phyloP scores from a whole-genome alignment of 2,329 filamentous ascomycete genomes.

The Rosellinia necatrix region DNA sequence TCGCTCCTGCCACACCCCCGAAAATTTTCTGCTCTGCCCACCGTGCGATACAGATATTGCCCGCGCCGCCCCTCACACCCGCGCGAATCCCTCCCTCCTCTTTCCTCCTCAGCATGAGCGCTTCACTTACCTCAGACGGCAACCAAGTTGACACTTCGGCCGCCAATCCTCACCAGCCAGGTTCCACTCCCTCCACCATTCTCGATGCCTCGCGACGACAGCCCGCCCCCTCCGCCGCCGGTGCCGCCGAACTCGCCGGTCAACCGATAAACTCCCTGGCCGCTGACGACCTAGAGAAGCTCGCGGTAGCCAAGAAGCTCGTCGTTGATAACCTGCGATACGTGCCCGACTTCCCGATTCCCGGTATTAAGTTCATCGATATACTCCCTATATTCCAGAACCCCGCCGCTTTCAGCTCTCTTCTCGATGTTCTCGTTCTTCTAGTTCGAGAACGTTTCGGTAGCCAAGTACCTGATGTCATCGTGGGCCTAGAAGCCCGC shows the following conservation, averaged over 20 bases:
- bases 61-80: slow-evolving; percentile 36
- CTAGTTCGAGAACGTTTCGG: slow-evolving; percentile 71
- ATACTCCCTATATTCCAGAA: slow-evolving; percentile 95
- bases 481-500: slow-evolving; percentile 90
- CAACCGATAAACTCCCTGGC: slow-evolving; percentile 60
- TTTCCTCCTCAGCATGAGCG: slow-evolving; percentile 45
- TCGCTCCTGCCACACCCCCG: slow-evolving; percentile 41
- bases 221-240: slow-evolving; percentile 64
- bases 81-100: slow-evolving; percentile 36
- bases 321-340: slow-evolving; percentile 76
- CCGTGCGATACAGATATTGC: slow-evolving; percentile 39
- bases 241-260: slow-evolving; percentile 68
- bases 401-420: slow-evolving; percentile 71
- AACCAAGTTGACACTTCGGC: slow-evolving; percentile 44
- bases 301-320: slow-evolving; percentile 44
- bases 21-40: slow-evolving; percentile 34
- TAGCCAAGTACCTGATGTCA: slow-evolving; percentile 75
- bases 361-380: slow-evolving; percentile 95
- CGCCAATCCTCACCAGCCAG: slow-evolving; percentile 40
- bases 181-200: slow-evolving; percentile 39
- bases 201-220: slow-evolving; percentile 67
- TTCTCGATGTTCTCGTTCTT: slow-evolving; percentile 84
- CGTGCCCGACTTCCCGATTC: slow-evolving; percentile 89
- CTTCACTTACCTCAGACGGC: slow-evolving; percentile 42
- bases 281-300: slow-evolving; percentile 38